Base-by-base conservation (phyloP, 352 stramenopile genomes). In the Pythium rishiriense region DNA sequence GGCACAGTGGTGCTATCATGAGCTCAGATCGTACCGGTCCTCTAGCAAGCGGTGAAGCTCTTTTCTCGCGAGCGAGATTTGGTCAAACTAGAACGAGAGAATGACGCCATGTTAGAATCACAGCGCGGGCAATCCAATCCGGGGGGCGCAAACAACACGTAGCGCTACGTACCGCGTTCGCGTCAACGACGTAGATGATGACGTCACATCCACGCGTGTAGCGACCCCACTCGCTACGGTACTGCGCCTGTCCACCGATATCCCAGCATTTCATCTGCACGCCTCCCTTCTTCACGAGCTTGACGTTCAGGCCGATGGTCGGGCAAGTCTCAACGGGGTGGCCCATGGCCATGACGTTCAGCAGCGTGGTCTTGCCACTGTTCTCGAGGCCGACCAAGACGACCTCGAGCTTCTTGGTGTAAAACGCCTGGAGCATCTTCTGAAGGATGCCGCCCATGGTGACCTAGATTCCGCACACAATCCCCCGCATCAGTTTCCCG, bases 261-360 rank as follows among this genome's bases (percentile, higher is more conserved):
- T 99, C 97, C 97, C 97, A 99, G 75, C 96, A 99, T 76, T 99
- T 99, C 96, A 99, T 99, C 73, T 98, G 96, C 65, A 94, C 86
- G 29, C 84, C 83, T 75, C 95, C 79, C 90, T 98, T 93, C 91
- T 97, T 96, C 58, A 98, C 96, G 33, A 98, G 83, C 76, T 98
- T 98, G 48, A 99, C 96, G 75, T 98, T 98, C 42, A 99, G 77
- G 48, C 96, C 96, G 70, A 99, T 98, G 28, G 96, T 99, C n/a
- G 95, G 95, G 54, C 96, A 97, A 28, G 96, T 99, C 76, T 98
- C 95, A 41, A 98, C 93, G 21, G 95, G 88, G 72, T 97, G 81
- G 24, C 96, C 96, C 87, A 98, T 97, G 47, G 96, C 92, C 73
- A 98, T 95, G 28, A 98, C 96, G 61, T 98, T 98, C 52, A 98